Conservation (phyloP, 352 stramenopile genomes). For the Bremia lactucae region DNA sequence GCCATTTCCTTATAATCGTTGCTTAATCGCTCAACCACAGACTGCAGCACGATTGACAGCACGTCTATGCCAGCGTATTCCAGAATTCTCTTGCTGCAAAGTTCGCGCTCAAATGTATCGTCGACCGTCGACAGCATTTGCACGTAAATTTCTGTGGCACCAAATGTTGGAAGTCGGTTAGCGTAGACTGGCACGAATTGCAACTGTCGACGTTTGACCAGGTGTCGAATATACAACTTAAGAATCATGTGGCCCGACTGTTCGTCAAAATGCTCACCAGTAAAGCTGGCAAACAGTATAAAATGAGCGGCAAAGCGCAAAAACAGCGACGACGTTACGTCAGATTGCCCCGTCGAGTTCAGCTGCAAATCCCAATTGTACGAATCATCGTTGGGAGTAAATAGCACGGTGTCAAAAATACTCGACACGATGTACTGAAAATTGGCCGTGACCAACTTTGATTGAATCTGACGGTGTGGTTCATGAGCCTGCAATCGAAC, state of each 20-base stretch:
- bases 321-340: conserved; percentile 43
- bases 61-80: conserved; percentile 57
- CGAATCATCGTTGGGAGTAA: conserved; percentile 28
- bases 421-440: conserved; percentile 68
- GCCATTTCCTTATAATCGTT: conserved; percentile 21
- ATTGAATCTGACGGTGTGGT: conserved; percentile 64
- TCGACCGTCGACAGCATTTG: conserved; percentile 59
- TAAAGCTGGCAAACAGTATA: conserved; percentile 60
- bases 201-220: conserved; percentile 69
- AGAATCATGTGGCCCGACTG: conserved; percentile 65
- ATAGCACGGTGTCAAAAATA: conserved; percentile 46
- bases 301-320: conserved; percentile 77
- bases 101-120: conserved; percentile 48
- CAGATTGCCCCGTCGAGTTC: conserved; percentile 24
- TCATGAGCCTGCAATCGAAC: conserved; percentile 64
- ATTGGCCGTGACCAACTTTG: conserved; percentile 66
- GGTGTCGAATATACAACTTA: conserved; percentile 73
- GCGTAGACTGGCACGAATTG: conserved; percentile 70
- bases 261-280: conserved; percentile 53
- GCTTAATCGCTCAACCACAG: conserved; percentile 42
- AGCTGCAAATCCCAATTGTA: conserved; percentile 69
- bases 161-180: conserved; percentile 44
- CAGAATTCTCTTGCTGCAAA: conserved; percentile 55
- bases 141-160: conserved; percentile 58
- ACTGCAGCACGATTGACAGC: conserved; percentile 45